phyloP scores from a whole-genome alignment of 192 early-diverging fungal genomes.

The Backusella mclennaniae region DNA sequence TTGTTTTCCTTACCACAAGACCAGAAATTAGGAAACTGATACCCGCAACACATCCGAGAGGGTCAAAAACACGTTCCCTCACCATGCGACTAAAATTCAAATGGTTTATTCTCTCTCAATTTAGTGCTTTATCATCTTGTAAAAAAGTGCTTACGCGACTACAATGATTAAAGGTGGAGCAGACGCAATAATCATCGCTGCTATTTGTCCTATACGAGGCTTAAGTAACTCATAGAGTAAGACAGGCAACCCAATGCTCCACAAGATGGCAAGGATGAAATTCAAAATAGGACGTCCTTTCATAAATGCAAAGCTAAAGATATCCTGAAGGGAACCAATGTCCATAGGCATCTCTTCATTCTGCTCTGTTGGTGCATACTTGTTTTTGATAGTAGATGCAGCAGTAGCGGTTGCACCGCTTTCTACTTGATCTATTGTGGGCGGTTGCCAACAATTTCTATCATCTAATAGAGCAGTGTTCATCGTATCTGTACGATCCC shows the following conservation, averaged over 20 bases:
- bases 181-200: constrained; percentile 34
- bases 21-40: constrained; percentile 36
- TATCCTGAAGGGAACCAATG: constrained; percentile 19
- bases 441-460: not conserved
- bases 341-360: constrained; percentile 28
- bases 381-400: not conserved
- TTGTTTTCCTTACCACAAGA: constrained; percentile 24
- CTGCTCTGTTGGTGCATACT: constrained; percentile 18
- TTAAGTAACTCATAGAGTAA: constrained; percentile 27
- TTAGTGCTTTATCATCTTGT: not conserved
- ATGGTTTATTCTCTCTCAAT: not conserved
- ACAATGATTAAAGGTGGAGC: constrained; percentile 30
- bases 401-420: not conserved
- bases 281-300: constrained; percentile 27
- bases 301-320: constrained; percentile 31
- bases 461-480: not conserved
- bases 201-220: constrained; percentile 28
- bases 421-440: not conserved
- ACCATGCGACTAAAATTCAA: constrained; percentile 26
- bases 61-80: constrained; percentile 20
- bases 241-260: constrained; percentile 33
- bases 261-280: constrained; percentile 30
- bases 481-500: not conserved
- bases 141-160: constrained; percentile 13
- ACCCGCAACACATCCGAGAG: constrained; percentile 28